A percentile compares a stretch with the other conserved stretches of the same genome.
These are phyloP conservation scores for Dendrobium huoshanense DNA, from an alignment of 106 monocot species.

Conservation along the genomic window DNA sequence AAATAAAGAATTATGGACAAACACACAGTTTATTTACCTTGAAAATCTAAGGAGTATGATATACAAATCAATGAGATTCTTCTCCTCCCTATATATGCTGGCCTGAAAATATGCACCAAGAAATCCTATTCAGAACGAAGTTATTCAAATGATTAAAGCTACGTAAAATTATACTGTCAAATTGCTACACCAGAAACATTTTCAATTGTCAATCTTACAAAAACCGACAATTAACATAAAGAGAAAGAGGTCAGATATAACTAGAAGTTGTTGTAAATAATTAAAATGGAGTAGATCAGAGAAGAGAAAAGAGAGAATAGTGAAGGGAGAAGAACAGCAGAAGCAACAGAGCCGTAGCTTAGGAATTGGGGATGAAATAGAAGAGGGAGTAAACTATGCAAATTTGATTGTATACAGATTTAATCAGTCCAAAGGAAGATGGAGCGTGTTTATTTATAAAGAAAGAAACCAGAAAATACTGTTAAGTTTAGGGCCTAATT, in stretches of 20 bases:
- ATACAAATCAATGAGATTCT: conserved; percentile 85
- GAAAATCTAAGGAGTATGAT: conserved; percentile 91
- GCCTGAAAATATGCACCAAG: conserved; percentile 43
- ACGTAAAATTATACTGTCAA: neutral
- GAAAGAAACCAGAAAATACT: neutral
- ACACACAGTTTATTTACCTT: conserved; percentile 36
- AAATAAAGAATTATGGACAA: neutral
- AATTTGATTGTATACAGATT: neutral
- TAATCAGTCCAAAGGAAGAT: neutral
- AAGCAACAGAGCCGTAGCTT: neutral
- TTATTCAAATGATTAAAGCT: neutral
- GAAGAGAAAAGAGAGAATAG: neutral
- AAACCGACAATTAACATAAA: neutral
- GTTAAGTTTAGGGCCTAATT: neutral
- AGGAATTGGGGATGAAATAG: neutral
- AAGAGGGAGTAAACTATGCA: neutral
- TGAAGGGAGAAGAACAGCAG: neutral
- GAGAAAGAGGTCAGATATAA: neutral
- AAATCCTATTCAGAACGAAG: neutral
- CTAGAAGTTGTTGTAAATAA: neutral
- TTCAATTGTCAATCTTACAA: neutral
- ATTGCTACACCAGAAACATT: neutral
- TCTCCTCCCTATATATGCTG: conserved; percentile 77
- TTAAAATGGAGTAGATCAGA: neutral
- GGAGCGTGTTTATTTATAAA: neutral